Evolutionary conservation across 176 grass and related monocot species (phyloP).

Genomic region (Hsuehochloa calcarea): DNA sequence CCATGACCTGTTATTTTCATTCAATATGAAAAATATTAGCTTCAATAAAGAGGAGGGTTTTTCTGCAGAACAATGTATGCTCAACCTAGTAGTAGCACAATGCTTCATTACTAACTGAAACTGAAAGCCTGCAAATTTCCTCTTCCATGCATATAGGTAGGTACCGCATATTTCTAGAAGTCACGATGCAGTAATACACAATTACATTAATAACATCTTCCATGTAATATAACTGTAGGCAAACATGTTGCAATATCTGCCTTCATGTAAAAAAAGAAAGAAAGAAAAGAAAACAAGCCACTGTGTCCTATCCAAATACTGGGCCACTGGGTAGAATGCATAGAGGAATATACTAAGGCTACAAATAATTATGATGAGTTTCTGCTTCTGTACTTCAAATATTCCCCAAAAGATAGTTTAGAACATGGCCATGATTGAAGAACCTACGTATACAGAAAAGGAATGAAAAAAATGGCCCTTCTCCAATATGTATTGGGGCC

Average conservation of each 20-base stretch:
- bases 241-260: neutral
- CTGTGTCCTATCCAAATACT: neutral
- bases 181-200: neutral
- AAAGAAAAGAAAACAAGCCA: neutral
- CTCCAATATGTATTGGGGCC: neutral
- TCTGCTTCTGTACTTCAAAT: neutral
- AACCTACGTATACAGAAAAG: neutral
- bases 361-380: neutral
- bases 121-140: neutral
- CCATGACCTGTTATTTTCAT: conserved; percentile 80
- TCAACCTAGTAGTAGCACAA: neutral
- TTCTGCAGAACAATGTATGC: neutral
- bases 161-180: conserved; percentile 3
- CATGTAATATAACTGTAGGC: neutral
- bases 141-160: neutral
- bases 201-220: neutral
- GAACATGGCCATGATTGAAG: neutral
- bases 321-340: neutral
- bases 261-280: neutral
- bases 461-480: neutral
- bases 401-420: neutral
- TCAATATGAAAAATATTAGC: neutral
- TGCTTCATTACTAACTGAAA: neutral
- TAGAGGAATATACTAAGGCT: conserved; percentile 4
- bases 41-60: neutral